Percentiles rank a stretch among this genome's conserved stretches.
These are phyloP conservation scores for Lachancea dasiensis DNA, from an alignment of 805 yeast species.

Conservation along the genomic window DNA sequence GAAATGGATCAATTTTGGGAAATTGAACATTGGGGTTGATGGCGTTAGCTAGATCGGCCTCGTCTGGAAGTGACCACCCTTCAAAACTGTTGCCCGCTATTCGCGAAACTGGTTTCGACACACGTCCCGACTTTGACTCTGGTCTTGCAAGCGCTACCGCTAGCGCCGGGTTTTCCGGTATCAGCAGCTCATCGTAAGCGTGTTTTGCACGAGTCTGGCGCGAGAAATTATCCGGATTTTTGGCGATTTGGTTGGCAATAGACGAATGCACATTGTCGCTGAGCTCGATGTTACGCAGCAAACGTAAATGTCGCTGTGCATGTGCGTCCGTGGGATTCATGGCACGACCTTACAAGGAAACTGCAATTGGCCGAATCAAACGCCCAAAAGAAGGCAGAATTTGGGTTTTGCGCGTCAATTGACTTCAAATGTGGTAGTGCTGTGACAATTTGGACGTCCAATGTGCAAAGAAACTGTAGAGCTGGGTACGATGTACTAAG, in stretches of 20 bases:
- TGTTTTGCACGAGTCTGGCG: conserved; percentile 8
- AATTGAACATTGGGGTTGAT: conserved; percentile 26
- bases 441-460: too few species aligned
- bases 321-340: conserved; percentile 4
- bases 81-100: neutral
- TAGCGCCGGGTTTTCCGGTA: neutral
- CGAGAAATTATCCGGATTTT: conserved; percentile 4
- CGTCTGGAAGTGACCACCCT: conserved; percentile 14
- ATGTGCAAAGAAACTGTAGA: too few species aligned
- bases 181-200: conserved; percentile 1
- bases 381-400: too few species aligned
- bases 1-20: conserved; percentile 9
- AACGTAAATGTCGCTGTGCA: conserved; percentile 9
- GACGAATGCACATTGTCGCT: conserved; percentile 25
- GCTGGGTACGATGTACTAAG: too few species aligned
- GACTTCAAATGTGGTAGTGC: too few species aligned
- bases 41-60: conserved; percentile 16
- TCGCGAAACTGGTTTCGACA: conserved; percentile 2
- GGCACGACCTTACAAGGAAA: too few species aligned
- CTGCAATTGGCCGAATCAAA: too few species aligned
- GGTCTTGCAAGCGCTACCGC: neutral
- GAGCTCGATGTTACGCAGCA: conserved; percentile 20
- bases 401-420: too few species aligned
- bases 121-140: neutral
- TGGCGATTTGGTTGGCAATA: conserved; percentile 8